Conservation (phyloP, 129 eudicot genomes). For the Tagetes patula region DNA sequence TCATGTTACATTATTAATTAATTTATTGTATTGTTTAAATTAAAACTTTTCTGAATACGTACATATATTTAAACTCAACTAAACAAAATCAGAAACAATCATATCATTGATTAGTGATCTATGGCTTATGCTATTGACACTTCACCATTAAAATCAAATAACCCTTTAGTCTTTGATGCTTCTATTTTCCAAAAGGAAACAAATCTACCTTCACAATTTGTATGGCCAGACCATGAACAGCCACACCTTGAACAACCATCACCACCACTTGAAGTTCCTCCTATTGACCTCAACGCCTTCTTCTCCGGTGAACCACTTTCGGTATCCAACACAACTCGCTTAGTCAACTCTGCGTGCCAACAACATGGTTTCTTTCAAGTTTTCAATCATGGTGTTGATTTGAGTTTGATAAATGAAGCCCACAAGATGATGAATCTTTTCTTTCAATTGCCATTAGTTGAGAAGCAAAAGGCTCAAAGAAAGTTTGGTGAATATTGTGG, state of each 20-base stretch:
- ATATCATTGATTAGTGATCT: constrained; percentile 13
- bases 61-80: constrained; percentile 10
- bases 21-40: too few species aligned
- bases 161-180: constrained; percentile 56
- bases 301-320: constrained; percentile 55
- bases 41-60: too few species aligned
- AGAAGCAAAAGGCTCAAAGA: constrained; percentile 61
- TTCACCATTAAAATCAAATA: constrained; percentile 13
- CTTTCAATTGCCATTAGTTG: constrained; percentile 59
- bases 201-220: constrained; percentile 69
- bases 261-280: constrained; percentile 53
- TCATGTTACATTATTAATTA: too few species aligned
- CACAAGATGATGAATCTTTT: constrained; percentile 47
- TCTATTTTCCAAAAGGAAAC: constrained; percentile 46
- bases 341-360: constrained; percentile 57
- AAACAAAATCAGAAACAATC: constrained; percentile 21
- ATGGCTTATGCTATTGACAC: constrained; percentile 28
- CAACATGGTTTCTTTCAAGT: constrained; percentile 78
- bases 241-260: constrained; percentile 58
- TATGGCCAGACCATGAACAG: constrained; percentile 84
- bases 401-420: constrained; percentile 53
- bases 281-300: constrained; percentile 63
- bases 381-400: constrained; percentile 72
- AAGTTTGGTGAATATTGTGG: constrained; percentile 67
- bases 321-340: constrained; percentile 39